Base-by-base conservation (phyloP, 352 stramenopile genomes). In the Thraustochytrium sp. region DNA sequence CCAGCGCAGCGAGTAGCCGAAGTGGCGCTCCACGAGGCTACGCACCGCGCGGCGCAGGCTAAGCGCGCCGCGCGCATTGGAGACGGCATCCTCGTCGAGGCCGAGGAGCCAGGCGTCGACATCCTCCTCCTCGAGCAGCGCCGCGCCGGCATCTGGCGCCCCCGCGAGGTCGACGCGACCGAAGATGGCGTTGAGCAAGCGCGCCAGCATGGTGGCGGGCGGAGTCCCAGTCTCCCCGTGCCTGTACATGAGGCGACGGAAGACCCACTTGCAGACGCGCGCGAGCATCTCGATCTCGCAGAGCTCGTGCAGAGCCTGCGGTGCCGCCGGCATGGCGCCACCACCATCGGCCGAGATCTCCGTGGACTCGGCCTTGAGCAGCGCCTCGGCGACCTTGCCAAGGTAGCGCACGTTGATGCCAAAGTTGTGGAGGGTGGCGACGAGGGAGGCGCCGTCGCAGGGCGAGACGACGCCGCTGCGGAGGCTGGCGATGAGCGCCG, bases 371-470 rank as follows among this genome's bases (percentile, higher is more conserved):
- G 97, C 89, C 42, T 94, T 91, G 85, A 91, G 91, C 40, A 92
- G 90, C 37, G 97, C 89, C 73, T 90, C 90, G 29, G 94, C 95
- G 16, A 98, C 77, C 76, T 92, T 89, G 38, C 96, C 96, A 29
- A 98, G 87, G 87, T 98, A 98, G 63, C 96, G 92, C 90, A 97
- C 97, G 86, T 98, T 98, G 61, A 98, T 96, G 63, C 96, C 96
- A 85, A 92, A 92, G 55, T 89, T 85, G 87, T 98, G 96, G 87
- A 98, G 92, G 46, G 97, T 89, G 48, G 97, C 93, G 36, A 93
- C 97, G 2, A 98, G 89, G 44, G 90, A 90, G 53, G 92, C 91
- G 4, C 96, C 96, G 86, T 98, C 96, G 21, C 90, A 88, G 8
- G 92, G 91, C 2, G 89, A 90, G 37, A 96, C 92, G 26, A 91